Evolutionary conservation across 2,329 filamentous ascomycete genomes (phyloP), one percentile per base, ranked within the genome.

Genomic region (Sordariomycetes sp.): DNA sequence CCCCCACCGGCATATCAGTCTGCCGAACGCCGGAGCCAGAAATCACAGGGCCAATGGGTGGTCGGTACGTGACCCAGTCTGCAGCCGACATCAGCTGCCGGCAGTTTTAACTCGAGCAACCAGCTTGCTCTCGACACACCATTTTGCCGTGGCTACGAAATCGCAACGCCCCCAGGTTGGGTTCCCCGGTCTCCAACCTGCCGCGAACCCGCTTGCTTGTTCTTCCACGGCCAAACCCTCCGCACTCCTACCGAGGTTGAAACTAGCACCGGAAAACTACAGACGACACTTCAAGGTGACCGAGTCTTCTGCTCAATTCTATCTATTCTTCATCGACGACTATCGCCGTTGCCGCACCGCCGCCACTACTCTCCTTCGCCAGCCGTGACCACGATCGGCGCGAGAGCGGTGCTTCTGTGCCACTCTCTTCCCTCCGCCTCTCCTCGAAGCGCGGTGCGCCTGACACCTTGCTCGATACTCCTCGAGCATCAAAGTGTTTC

Each of bases 71-170:
- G 7, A 8, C 50, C n/a, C 34, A 40, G 22, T 11, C 11, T 5
- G 20, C 54, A 48, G 34, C 28, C 37, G 53, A 11, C 32, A 37
- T 37, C 53, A 54, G 53, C 12, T 40, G 53, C 3, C 32, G 28
- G 6, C n/a, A 16, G n/a, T 14, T 28, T 22, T 28, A 22, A 5
- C 53, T 20, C 22, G 18, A 34, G 28, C 32, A 25, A 18, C 43
- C 25, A 35, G 46, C 55, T 57, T 46, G 20, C 20, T 32, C 16
- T 54, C 28, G 53, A 16, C 51, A 24, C 46, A 50, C 55, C 48
- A 50, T 37, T 57, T 52, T 58, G 22, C 40, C 46, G 55, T 52
- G 40, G 32, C 56, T 32, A 58, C 56, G 56, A 58, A 52, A 58
- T 58, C 56, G 56, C 56, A 58, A 37, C 25, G 20, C 50, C 56